Base-by-base conservation (phyloP, 2,329 filamentous ascomycete genomes). In the Calonectria honghensis region DNA sequence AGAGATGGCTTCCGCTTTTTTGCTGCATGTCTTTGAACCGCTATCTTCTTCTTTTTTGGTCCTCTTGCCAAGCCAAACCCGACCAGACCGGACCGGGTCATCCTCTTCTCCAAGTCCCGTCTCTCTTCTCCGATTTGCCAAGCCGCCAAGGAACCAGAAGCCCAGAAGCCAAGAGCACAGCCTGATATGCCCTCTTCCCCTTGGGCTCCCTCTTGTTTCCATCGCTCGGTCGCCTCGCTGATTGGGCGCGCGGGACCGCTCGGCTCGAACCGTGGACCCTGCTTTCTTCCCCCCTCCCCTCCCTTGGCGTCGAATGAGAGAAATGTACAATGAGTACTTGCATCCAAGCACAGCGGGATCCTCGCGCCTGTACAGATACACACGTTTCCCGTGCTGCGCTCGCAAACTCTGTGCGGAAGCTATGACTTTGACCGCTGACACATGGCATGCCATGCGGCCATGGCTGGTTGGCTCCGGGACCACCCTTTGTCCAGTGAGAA, bases 211-310 rank as follows among this genome's bases (percentile, higher is more conserved):
- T 50, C 61, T 65, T 32, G 61, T 50, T 65, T 65, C 61, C 68
- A 45, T 31, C 18, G 61, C 41, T 31, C 41, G 11, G 65, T 50
- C 35, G 29, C 66, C 51, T 54, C 45, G 35, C 35, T 79, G 70
- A 79, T 79, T 80, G 73, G 74, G 39, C 50, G 70, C 69, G 48
- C 66, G 29, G 54, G 45, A 72, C 64, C 52, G 29, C 50, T 68
- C 72, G 68, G 72, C 61, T 70, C 71, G 59, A 57, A 67, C 37
- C 51, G 48, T 63, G 63, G 71, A 59, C 69, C 72, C 66, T 76
- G 72, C 48, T 50, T 61, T 45, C 24, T 70, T n/a, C 13, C 13
- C 41, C 41, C 20, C 39, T n/a, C 41, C 20, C 18, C 20, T n/a
- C 41, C 41, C 6, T 41, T 45, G 27, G 61, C 27, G 32, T 64